Evolutionary conservation across 208 protist genomes (phyloP), one percentile per base, ranked within the genome.

Genomic region (Crithidia mellificae): DNA sequence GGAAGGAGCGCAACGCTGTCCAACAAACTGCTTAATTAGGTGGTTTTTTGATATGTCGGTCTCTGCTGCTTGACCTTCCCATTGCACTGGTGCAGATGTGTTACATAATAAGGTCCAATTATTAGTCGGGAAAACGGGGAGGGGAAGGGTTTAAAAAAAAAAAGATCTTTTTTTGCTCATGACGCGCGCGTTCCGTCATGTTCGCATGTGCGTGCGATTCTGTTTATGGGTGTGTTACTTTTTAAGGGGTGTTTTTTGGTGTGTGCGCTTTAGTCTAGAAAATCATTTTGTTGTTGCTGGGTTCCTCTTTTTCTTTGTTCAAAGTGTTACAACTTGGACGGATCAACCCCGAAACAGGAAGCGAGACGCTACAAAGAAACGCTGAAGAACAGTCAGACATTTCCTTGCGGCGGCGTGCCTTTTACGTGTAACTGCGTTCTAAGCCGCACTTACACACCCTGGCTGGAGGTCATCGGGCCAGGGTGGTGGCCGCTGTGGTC

Each of bases 401-500:
- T 46, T 15, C n/a, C 41, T 46, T 17, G 8, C 41, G 4, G 12
- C n/a, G 8, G 8, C 41, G 17, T 11, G 17, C 4, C 8, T 6
- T 15, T 12, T 46, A 46, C 15, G 41, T 46, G 41, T 15, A 46
- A 6, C 12, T 46, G 4, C n/a, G n/a, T n/a, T n/a, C n/a, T n/a
- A n/a, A n/a, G 41, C 41, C 41, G 41, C 4, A 46, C 34, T 71
- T 74, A 72, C 36, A 69, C 17, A 50, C 67, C 58, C n/a, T 67
- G 56, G 62, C 62, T 57, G 29, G 77, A 65, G 38, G 74, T 76
- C 34, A 89, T 62, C 29, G 77, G 77, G 25, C 63, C 77, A 27
- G 87, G 84, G 77, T 87, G 81, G 83, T 91, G 85, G 49, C 81
- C 83, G 57, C 57, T 80, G 64, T 74, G 68, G 63, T 89, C 78